A percentile compares a stretch with the other conserved stretches of the same genome.
phyloP scores from a whole-genome alignment of 139 green algal species.

The Closterium sp. region DNA sequence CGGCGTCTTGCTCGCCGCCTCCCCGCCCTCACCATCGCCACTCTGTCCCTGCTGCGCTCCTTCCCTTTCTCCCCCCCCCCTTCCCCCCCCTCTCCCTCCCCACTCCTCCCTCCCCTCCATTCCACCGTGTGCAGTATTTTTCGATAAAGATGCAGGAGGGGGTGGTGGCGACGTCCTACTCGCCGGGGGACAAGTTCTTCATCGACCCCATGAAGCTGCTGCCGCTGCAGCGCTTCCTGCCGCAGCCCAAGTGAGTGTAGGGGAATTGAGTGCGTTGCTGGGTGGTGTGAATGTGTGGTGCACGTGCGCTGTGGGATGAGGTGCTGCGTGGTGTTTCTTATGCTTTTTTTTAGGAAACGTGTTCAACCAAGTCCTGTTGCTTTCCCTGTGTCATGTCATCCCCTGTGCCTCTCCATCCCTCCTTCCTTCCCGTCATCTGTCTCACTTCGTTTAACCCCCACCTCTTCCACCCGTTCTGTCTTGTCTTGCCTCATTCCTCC shows the following conservation, averaged over 20 bases:
- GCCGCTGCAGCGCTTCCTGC: conserved; percentile 85
- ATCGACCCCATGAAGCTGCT: conserved; percentile 90
- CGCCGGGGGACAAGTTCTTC: conserved; percentile 93
- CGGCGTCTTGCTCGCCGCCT: no score
- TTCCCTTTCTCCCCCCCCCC: not conserved
- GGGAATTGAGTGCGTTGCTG: not conserved
- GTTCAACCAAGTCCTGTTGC: no score
- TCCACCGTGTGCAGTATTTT: conserved; percentile 63
- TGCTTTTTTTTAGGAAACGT: no score
- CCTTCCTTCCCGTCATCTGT: conserved; percentile 19
- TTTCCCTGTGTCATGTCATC: not conserved
- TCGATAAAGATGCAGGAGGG: conserved; percentile 96
- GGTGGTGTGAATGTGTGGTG: conserved; percentile 1
- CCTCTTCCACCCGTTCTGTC: not conserved
- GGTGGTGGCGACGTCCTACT: conserved; percentile 88
- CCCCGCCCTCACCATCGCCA: no score
- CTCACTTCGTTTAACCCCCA: not conserved
- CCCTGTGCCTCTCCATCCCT: no score
- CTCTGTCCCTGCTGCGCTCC: not conserved
- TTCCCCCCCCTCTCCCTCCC: no score
- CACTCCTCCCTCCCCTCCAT: no score
- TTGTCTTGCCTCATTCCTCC: not conserved
- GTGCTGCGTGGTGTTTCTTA: not conserved
- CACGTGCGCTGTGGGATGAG: conserved; percentile 11
- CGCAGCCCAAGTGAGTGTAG: conserved; percentile 67